Evolutionary conservation across 23 red algal species (phyloP).

Genomic region (Gracilaria gracilis): DNA sequence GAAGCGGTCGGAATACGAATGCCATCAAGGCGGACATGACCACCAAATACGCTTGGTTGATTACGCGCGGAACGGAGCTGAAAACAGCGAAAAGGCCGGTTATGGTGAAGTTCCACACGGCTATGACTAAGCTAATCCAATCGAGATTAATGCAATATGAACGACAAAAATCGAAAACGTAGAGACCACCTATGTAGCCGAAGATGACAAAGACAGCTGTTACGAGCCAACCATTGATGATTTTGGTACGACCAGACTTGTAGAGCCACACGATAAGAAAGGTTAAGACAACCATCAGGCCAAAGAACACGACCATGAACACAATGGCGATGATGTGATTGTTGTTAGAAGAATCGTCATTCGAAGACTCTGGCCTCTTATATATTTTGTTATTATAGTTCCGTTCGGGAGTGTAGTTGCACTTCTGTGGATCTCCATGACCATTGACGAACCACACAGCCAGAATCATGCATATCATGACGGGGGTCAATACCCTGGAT

Average conservation of each 20-base stretch:
- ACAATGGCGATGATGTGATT: conserved; percentile 24
- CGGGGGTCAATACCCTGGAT: conserved; percentile 69
- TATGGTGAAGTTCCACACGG: conserved; percentile 78
- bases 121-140: conserved; percentile 75
- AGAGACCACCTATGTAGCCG: conserved; percentile 72
- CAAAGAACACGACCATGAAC: conserved; percentile 73
- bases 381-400: conserved; percentile 11
- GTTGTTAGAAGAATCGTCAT: conserved; percentile 8
- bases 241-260: conserved; percentile 52
- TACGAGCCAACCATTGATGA: conserved; percentile 75
- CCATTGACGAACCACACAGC: conserved; percentile 78
- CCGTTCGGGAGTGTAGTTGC: conserved; percentile 27
- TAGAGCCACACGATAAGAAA: conserved; percentile 80
- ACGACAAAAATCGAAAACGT: conserved; percentile 80
- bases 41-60: conserved; percentile 86
- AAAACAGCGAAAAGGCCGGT: conserved; percentile 87
- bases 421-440: conserved; percentile 54
- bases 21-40: conserved; percentile 80
- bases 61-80: conserved; percentile 63
- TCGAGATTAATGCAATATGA: conserved; percentile 81
- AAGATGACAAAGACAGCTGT: conserved; percentile 76
- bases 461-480: conserved; percentile 85
- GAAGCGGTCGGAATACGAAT: conserved; percentile 81
- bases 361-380: not conserved
- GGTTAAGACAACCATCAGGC: conserved; percentile 74